Evolutionary conservation across 495 filamentous ascomycete genomes (phyloP).

Genomic region (Staphylotrichum longicolle): DNA sequence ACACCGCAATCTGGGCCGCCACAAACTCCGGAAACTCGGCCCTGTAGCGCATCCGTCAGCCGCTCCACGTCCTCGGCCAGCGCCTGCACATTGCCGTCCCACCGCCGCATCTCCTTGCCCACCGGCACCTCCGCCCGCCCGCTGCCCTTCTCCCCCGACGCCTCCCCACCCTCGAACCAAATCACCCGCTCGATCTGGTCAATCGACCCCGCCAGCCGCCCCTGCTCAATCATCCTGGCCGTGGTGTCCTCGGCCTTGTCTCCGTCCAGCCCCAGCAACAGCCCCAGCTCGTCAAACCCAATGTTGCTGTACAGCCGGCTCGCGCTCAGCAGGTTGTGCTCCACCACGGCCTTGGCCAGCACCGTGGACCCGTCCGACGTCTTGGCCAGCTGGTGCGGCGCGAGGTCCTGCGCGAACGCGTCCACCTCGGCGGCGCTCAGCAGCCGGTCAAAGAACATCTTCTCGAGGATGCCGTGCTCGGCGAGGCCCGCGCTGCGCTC

Average conservation of each 20-base stretch:
- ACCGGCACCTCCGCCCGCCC: conserved; percentile 57
- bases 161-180: conserved; percentile 71
- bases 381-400: conserved; percentile 82
- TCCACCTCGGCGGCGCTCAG: conserved; percentile 76
- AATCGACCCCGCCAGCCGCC: conserved; percentile 78
- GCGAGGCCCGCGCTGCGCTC: conserved; percentile 73
- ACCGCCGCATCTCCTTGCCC: conserved; percentile 70
- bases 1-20: conserved; percentile 26
- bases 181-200: conserved; percentile 92
- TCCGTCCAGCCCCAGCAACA: conserved; percentile 70
- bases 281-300: conserved; percentile 69
- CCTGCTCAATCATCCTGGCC: conserved; percentile 93
- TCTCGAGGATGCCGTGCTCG: conserved; percentile 88
- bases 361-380: conserved; percentile 91
- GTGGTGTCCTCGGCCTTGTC: conserved; percentile 90
- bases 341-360: conserved; percentile 88
- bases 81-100: conserved; percentile 84
- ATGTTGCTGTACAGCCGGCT: conserved; percentile 91
- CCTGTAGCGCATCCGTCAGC: conserved; percentile 71
- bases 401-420: conserved; percentile 76
- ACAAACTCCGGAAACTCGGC: conserved; percentile 60
- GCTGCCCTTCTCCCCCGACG: conserved; percentile 61
- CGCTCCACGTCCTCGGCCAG: conserved; percentile 86
- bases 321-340: conserved; percentile 88
- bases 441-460: conserved; percentile 93